phyloP scores from a whole-genome alignment of 495 filamentous ascomycete genomes.

The Neurospora sp. region DNA sequence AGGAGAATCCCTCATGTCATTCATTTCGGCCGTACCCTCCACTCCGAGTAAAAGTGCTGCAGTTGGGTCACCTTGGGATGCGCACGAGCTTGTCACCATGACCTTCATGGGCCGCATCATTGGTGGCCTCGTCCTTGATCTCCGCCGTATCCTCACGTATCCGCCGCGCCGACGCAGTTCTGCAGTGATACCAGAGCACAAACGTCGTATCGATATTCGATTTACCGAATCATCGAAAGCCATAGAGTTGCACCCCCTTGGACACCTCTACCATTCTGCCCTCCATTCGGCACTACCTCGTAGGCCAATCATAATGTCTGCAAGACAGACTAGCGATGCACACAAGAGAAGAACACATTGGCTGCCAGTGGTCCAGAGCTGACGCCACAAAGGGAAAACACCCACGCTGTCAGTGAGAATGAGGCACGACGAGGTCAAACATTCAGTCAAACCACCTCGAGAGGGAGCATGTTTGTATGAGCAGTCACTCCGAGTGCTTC shows the following conservation, averaged over 20 bases:
- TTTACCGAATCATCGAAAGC: neutral
- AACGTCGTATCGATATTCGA: neutral
- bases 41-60: neutral
- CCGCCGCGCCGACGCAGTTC: neutral
- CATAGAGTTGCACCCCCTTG: neutral
- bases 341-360: neutral
- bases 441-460: neutral
- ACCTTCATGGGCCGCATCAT: neutral
- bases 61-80: neutral
- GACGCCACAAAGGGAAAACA: neutral
- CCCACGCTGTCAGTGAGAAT: neutral
- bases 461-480: neutral
- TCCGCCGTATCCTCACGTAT: neutral
- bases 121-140: constrained; percentile 12
- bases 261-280: neutral
- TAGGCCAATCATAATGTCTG: neutral
- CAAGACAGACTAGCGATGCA: neutral
- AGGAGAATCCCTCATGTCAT: neutral
- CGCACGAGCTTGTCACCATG: neutral
- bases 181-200: neutral
- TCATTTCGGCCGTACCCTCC: neutral
- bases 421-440: neutral
- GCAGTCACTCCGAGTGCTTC: neutral
- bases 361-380: neutral
- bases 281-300: neutral